Base-by-base conservation (phyloP, 2,329 filamentous ascomycete genomes). In the Cladosporium sp. region DNA sequence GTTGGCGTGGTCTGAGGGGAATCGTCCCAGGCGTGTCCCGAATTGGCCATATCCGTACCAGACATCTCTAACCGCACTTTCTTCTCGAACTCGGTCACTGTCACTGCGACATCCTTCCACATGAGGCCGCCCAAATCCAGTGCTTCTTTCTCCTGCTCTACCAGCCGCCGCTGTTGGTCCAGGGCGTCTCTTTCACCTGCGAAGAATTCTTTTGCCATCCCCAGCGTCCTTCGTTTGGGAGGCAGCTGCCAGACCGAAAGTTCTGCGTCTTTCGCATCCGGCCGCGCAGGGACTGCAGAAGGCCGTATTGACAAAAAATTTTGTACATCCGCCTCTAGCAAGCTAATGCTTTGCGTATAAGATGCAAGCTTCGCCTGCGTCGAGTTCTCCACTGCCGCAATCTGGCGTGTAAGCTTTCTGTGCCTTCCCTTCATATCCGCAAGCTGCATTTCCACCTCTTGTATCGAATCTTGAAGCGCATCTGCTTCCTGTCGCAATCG, bases 201-300 rank as follows among this genome's bases (percentile, higher is more conserved):
- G 87, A 89, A 93, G 83, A 90, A 91, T 15, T 88, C 84, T 67
- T 83, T 86, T 0, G 90, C 90, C 88, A 93, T 89, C 15, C 86
- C 86, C 1, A 89, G 75, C 0, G 90, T 93, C 57, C 90, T 82
- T 21, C 89, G 83, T 70, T 89, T 86, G 0, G 87, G 84, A 0
- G 87, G 85, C 8, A 92, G 79, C 86, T 78, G 66, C 79, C 65
- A 80, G 67, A 73, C 74, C 66, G 72, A 73, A n/a, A 69, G 57
- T 34, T 68, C 60, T 18, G 61, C 66, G 21, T 71, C 66, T 2
- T 67, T 47, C 18, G 67, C 66, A n/a, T 64, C 34, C 66, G 67
- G 36, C 44, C 63, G 59, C 18, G 36, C n/a, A 30, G 49, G 14
- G 55, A 59, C 14, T 11, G 44, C 47, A 59, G 63, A 34, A 26